Base-by-base conservation (phyloP, 495 filamentous ascomycete genomes). In the Aspergillus funiculosus region DNA sequence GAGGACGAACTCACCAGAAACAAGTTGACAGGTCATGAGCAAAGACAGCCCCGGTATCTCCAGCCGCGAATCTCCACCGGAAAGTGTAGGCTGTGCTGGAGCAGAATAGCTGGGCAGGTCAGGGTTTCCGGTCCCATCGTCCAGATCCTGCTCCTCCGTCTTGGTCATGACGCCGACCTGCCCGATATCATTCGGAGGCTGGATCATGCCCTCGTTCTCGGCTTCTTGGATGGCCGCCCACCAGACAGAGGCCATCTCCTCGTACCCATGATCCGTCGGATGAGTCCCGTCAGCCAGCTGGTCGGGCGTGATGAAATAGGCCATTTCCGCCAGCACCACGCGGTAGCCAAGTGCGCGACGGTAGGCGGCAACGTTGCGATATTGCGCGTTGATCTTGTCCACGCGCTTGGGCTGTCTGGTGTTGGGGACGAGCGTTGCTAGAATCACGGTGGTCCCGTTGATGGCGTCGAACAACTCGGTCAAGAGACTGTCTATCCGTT, bases 181-280 rank as follows among this genome's bases (percentile, higher is more conserved):
- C n/a, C 26, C 13, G 1, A 25, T 63, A 43, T 31, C 36, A 36
- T 50, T 62, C 34, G 44, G 45, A 3, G 31, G 18, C 37, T 52
- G 35, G 10, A 61, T 32, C 26, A 60, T 37, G 8, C 42, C 48
- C 34, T 63, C 58, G 0, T n/a, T 43, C 32, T 51, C 51, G 39
- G 51, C 71, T 45, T 35, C 25, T 10, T 43, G 49, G 13, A 79
- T 58, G 4, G 64, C 75, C 0, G 52, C 56, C 54, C 61, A 74
- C 69, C 70, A 81, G 0, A 80, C 59, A 1, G 64, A 51, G 7
- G 76, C 73, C 77, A 81, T 79, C 53, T 71, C 67, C 46, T 54
- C 47, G 36, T 80, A 79, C 7, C 76, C 77, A 0, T 15, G 43
- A 29, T 75, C 69, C 11, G 56, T 71, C 0, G 77, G 77, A 38